These are phyloP conservation scores for Codiaeum variegatum DNA, from an alignment of 441 rosid genomes.

Conservation along the genomic window DNA sequence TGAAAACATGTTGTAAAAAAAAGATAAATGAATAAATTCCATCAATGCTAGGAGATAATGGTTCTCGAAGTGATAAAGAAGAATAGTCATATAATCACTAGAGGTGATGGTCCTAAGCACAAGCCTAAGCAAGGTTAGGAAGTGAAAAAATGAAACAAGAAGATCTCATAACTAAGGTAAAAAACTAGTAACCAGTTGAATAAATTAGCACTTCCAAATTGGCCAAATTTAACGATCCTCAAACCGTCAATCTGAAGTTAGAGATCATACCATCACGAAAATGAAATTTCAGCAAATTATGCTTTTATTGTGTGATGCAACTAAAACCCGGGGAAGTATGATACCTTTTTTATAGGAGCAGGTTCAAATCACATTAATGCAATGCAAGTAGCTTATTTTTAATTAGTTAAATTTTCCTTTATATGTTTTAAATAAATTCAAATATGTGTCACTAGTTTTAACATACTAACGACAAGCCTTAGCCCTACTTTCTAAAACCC, in stretches of 20 bases:
- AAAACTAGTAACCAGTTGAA: not conserved
- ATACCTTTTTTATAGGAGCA: no score
- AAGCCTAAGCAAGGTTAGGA: not conserved
- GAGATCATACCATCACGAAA: not conserved
- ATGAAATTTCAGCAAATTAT: no score
- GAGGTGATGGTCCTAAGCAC: not conserved
- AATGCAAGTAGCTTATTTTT: no score
- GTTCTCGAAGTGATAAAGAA: not conserved
- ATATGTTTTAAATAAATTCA: no score
- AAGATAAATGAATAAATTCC: constrained; percentile 9
- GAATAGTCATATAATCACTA: not conserved
- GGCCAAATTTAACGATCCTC: not conserved
- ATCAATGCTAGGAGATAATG: not conserved
- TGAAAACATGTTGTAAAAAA: constrained; percentile 36
- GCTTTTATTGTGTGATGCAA: no score
- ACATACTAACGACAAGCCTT: no score
- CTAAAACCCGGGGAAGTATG: no score
- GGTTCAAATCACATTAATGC: no score
- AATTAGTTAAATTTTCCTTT: no score
- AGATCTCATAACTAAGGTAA: not conserved
- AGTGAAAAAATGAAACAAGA: not conserved
- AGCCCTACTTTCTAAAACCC: no score
- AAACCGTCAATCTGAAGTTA: not conserved
- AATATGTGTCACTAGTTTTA: no score
- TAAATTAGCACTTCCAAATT: not conserved